Base-by-base conservation (phyloP, 176 grass and related monocot genomes). In the Carex kokanica region DNA sequence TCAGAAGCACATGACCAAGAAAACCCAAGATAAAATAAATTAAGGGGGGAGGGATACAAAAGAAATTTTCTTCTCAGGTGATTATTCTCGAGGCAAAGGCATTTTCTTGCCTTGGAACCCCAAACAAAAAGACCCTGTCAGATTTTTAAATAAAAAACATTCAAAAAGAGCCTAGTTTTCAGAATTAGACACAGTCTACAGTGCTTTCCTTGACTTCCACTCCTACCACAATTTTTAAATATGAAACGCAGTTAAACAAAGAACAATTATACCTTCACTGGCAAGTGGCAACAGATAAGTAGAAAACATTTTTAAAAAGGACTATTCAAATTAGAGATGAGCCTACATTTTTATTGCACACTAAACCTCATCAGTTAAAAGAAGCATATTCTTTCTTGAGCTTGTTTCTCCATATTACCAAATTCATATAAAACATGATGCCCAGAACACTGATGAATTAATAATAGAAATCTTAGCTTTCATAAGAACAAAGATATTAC, bases 71-170 rank as follows among this genome's bases (percentile, higher is more conserved):
- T 82, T 65, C 85, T 87, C 84, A 78, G 63, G 55, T 88, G 85
- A 88, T 91, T 80, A 81, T 93, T 98, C 89, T 88, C 85, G 84
- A 87, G 83, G 89, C 70, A 75, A 65, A 83, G 81, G 85, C 40
- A 86, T 83, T 83, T 77, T 40, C 79, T 66, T 81, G 59, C 73
- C 57, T 90, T 87, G 88, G 88, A 87, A 90, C 81, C 88, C 85
- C 73, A 90, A 90, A 52, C 86, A n/a, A 84, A 67, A 75, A 78
- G 83, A 80, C 84, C 36, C 56, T 52, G 91, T 91, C 89, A 90
- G 84, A 84, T 58, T 57, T 45, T 70, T 51, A 43, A 56, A 60
- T 60, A 25, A 73, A 75, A 85, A 63, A 78, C 8, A 43, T n/a
- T 53, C 20, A 16, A 64, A 78, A 85, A 18, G 25, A 78, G 55